Evolutionary conservation across 495 filamentous ascomycete species (phyloP).

Genomic region (Tetracladium marchalianum): DNA sequence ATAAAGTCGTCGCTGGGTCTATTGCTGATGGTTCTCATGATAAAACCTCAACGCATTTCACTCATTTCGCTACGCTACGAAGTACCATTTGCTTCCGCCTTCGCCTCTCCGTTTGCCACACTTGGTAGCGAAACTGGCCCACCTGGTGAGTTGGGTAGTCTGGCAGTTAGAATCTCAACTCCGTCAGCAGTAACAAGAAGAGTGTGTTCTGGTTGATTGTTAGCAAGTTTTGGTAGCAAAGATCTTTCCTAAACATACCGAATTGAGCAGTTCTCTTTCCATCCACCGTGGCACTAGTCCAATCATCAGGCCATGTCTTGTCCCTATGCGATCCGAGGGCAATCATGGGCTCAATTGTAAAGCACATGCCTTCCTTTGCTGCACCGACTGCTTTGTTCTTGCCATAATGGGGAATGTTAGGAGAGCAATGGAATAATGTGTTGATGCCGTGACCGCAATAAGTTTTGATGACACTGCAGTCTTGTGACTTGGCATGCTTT

Average conservation of each 20-base stretch:
- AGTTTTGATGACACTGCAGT: slow-evolving; percentile 78
- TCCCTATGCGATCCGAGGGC: slow-evolving; percentile 71
- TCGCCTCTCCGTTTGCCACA: slow-evolving; percentile 23
- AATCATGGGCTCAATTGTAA: slow-evolving; percentile 92
- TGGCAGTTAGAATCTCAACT: slow-evolving; percentile 86
- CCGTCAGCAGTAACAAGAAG: slow-evolving; percentile 88
- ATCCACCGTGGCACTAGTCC: slow-evolving; percentile 78
- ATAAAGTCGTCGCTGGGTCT: no score
- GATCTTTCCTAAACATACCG: slow-evolving; percentile 20
- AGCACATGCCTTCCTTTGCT: slow-evolving; percentile 84
- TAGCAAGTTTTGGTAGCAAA: not conserved
- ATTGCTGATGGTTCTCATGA: no score
- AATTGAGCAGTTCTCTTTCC: slow-evolving; percentile 80
- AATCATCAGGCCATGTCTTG: slow-evolving; percentile 83
- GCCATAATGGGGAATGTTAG: slow-evolving; percentile 79
- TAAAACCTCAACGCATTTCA: no score
- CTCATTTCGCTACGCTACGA: not conserved
- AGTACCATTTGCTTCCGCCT: not conserved
- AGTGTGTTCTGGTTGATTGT: slow-evolving; percentile 64
- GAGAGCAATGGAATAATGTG: slow-evolving; percentile 71
- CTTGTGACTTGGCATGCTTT: slow-evolving; percentile 67
- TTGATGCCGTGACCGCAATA: slow-evolving; percentile 89
- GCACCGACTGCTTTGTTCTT: slow-evolving; percentile 86
- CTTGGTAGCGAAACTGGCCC: slow-evolving; percentile 63
- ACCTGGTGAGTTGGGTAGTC: slow-evolving; percentile 71